Percentiles rank a stretch among this genome's conserved stretches.
phyloP scores from a whole-genome alignment of 1,139 yeast genomes.

The Hemisphaericaspora xylofermentans region DNA sequence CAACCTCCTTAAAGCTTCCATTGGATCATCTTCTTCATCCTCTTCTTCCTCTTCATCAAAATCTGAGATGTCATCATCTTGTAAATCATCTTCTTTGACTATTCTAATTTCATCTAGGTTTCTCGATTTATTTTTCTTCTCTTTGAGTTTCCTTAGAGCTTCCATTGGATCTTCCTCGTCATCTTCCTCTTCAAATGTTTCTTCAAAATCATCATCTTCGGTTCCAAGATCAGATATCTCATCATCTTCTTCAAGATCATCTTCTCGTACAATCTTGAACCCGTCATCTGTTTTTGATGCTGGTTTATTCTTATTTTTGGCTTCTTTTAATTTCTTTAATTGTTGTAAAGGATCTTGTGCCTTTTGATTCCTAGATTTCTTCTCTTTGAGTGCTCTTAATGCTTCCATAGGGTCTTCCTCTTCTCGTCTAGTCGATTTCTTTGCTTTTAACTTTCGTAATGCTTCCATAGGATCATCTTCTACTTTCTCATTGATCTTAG shows the following conservation, averaged over 20 bases:
- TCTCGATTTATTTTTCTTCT: conserved; percentile 20
- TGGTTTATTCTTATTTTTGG: conserved; percentile 10
- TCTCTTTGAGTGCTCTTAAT: conserved; percentile 20
- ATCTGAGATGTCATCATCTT: conserved; percentile 20
- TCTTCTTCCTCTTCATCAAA: conserved; percentile 17
- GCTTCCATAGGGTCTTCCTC: conserved; percentile 35
- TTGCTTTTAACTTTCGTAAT: conserved; percentile 21
- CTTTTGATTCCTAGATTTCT: conserved; percentile 14
- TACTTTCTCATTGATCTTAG: neutral
- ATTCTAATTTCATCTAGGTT: conserved; percentile 14
- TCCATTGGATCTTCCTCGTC: conserved; percentile 26
- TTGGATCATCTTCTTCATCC: conserved; percentile 23
- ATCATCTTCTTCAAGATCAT: conserved; percentile 28
- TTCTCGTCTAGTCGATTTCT: conserved; percentile 14
- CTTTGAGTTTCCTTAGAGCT: conserved; percentile 23
- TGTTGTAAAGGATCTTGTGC: conserved; percentile 37
- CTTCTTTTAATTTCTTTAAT: conserved; percentile 13
- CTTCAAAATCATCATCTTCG: conserved; percentile 16
- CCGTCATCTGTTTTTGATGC: conserved; percentile 6
- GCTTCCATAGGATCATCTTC: conserved; percentile 19
- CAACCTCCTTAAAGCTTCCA: conserved; percentile 22
- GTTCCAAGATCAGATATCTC: conserved; percentile 16
- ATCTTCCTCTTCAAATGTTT: conserved; percentile 14
- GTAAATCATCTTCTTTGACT: conserved; percentile 30
- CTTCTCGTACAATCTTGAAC: conserved; percentile 27